Base-by-base conservation (phyloP, 1,284 basidiomycete genomes). In the Ganoderma meredithae region DNA sequence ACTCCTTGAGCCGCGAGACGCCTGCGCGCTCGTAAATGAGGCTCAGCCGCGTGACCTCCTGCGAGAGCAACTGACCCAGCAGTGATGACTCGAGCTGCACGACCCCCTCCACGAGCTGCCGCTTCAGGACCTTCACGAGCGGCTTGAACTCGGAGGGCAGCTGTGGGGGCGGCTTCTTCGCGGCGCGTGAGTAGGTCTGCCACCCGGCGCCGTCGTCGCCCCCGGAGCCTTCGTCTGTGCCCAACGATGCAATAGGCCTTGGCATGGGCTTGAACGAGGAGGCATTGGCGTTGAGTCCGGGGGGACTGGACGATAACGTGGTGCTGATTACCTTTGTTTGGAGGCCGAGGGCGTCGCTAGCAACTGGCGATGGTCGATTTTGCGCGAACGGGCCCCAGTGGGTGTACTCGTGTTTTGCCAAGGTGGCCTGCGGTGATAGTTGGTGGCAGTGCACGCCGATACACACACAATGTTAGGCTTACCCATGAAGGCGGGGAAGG, bases 1-100 rank as follows among this genome's bases (percentile, higher is more conserved):
- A 90, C 47, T 86, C 80, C 63, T 79, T 81, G 71, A 90, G 86
- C 62, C 75, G 82, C 2, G 76, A 71, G 27, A 83, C 83, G 31
- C 86, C 85, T 2, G 82, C 86, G 25, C 79, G 80, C 73, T 78
- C 76, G 76, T 87, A 90, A 31, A 71, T 69, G 27, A 76, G 74
- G 66, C 80, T 79, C 65, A 65, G 39, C n/a, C 49, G 60, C 9
- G 67, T 31, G 19, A 63, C 69, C 65, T 73, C 73, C 59, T 72
- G 63, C 33, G 68, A 70, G n/a, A 79, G 72, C 55, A 76, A 63
- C 60, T 72, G 60, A 22, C 78, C 78, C 43, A 79, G 74, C 67
- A 74, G 72, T 49, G 78, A 79, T 56, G 71, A 76, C 53, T 70
- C 68, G 55, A 77, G 69, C 58, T 72, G 67, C 31, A 59, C 62